Evolutionary conservation across 352 stramenopile species (phyloP).

Genomic region (Globisporangium paroecandrum): DNA sequence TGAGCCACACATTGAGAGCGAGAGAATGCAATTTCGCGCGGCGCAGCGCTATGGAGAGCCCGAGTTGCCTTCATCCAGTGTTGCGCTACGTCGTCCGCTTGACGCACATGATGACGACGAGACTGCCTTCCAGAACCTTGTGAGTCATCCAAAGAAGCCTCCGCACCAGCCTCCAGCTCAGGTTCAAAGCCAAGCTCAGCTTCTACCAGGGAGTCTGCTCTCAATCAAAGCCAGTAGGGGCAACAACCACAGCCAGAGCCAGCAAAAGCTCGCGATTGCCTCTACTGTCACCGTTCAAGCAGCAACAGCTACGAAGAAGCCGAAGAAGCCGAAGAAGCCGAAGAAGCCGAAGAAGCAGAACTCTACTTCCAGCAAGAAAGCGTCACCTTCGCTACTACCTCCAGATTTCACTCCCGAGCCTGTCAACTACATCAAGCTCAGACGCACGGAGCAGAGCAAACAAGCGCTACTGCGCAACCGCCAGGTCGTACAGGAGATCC

Average conservation of each 20-base stretch:
- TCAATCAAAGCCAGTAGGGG: constrained; percentile 9
- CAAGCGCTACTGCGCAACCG: constrained; percentile 47
- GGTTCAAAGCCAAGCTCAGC: neutral
- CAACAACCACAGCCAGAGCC: neutral
- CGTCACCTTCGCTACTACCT: neutral
- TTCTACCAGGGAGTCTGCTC: constrained; percentile 9
- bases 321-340: neutral
- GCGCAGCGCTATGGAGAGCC: neutral
- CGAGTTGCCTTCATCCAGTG: neutral
- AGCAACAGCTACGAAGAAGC: neutral
- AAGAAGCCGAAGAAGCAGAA: neutral
- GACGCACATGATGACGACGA: neutral
- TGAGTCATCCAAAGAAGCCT: constrained; percentile 1
- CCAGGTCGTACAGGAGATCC: constrained; percentile 46
- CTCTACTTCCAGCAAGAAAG: neutral
- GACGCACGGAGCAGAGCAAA: constrained; percentile 55
- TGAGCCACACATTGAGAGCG: neutral
- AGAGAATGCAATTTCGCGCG: constrained; percentile 15
- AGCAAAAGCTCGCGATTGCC: neutral
- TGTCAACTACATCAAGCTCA: constrained; percentile 64
- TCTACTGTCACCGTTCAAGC: neutral
- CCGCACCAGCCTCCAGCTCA: neutral
- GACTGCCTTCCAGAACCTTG: neutral
- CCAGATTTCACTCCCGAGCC: constrained; percentile 27
- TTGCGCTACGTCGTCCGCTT: neutral